Evolutionary conservation across 306 rosid genomes (phyloP), one percentile per base, ranked within the genome.

Genomic region (Gastrolobium villosum): DNA sequence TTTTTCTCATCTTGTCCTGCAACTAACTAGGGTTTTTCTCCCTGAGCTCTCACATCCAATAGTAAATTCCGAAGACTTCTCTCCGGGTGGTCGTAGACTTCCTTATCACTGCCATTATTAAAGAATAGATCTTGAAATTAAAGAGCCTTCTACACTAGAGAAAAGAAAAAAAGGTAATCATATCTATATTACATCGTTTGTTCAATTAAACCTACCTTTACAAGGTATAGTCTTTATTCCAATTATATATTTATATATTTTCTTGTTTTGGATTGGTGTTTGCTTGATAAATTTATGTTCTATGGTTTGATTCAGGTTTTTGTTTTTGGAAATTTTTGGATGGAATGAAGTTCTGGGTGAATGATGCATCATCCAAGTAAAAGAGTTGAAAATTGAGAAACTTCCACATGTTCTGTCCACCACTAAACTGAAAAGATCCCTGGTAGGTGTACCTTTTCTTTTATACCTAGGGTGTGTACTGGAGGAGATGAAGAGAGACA

Each of bases 1-100:
- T 84, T 79, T 81, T 61, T 70, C 86, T 81, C 68, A 76, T 70
- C 82, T 52, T 78, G 70, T 82, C 89, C 88, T 70, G 66, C 85
- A 82, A 80, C 74, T 81, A 81, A 73, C 89, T 91, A 93, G 97
- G 98, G 98, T 87, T 93, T 91, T 82, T 83, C 80, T 6, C 77
- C 43, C 60, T 80, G 81, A 82, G 72, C 88, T 81, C 79, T 87
- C 90, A 82, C 86, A 82, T 74, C 84, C 86, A 87, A 84, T 82
- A 83, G 87, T 86, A 65, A 54, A 66, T 77, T 63, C 68, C 66
- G 77, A 26, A 68, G 75, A 79, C 64, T 72, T 84, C 80, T 78
- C 85, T 70, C 75, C 52, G 31, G 62, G 81, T 71, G 75, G 66
- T 84, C 75, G 36, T 62, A 54, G 40, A 65, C 84, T 76, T 86